A percentile compares a stretch with the other conserved stretches of the same genome.
These are phyloP conservation scores for Aspergillus egyptiacus DNA, from an alignment of 495 filamentous ascomycete genomes.

Conservation along the genomic window DNA sequence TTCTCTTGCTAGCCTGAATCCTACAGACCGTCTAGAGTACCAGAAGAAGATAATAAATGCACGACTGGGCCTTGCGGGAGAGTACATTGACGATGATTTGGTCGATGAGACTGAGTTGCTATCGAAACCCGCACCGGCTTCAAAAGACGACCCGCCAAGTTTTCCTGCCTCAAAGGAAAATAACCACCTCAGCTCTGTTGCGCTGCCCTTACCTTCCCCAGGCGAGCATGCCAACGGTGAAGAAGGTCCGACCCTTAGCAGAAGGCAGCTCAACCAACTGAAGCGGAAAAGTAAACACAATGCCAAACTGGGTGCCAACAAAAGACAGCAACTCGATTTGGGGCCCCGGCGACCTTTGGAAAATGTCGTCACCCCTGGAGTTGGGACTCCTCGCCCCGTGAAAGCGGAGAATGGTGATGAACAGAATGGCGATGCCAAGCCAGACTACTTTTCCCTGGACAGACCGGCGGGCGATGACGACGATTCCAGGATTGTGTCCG, in stretches of 20 bases:
- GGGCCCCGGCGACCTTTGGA: conserved; percentile 66
- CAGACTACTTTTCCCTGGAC: conserved; percentile 85
- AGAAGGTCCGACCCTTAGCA: conserved; percentile 72
- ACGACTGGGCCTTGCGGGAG: conserved; percentile 77
- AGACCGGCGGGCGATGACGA: conserved; percentile 71
- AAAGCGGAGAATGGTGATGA: conserved; percentile 57
- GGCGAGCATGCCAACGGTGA: conserved; percentile 48
- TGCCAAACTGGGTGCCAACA: conserved; percentile 78
- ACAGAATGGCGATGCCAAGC: conserved; percentile 41
- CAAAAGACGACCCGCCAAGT: conserved; percentile 38
- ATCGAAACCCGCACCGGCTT: conserved; percentile 41
- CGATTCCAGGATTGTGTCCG: conserved; percentile 84
- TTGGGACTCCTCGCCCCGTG: conserved; percentile 62
- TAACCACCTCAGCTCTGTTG: conserved; percentile 36
- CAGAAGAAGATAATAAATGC: conserved; percentile 83
- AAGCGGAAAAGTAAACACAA: conserved; percentile 85
- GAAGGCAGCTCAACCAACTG: conserved; percentile 85
- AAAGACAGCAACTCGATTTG: conserved; percentile 85
- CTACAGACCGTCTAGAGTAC: conserved; percentile 68
- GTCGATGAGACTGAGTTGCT: conserved; percentile 57
- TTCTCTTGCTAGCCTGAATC: conserved; percentile 72
- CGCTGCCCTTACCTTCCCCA: conserved; percentile 46
- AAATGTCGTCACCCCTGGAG: conserved; percentile 50
- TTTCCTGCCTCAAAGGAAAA: conserved; percentile 31
- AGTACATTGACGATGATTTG: conserved; percentile 80